These are phyloP conservation scores for Monascus ruber DNA, from an alignment of 2,329 filamentous ascomycete species.

Conservation along the genomic window DNA sequence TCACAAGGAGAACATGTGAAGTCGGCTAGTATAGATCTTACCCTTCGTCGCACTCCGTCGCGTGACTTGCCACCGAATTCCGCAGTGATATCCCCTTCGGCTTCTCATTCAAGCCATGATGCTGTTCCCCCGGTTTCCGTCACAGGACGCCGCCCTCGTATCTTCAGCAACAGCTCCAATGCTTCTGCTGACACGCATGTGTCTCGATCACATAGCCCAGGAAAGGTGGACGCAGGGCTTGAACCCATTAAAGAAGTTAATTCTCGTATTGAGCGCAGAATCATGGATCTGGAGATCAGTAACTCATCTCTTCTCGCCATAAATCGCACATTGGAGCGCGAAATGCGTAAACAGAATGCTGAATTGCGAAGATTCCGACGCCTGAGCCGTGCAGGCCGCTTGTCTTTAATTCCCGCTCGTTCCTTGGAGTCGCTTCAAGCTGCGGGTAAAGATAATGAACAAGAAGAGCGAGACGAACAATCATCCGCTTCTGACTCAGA, in stretches of 20 bases:
- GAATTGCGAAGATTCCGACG: conserved; percentile 78
- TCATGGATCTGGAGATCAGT: conserved; percentile 90
- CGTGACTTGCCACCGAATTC: conserved; percentile 21
- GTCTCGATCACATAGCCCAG: conserved; percentile 44
- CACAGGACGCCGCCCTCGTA: conserved; percentile 15
- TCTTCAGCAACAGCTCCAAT: conserved; percentile 23
- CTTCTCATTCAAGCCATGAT: conserved; percentile 9
- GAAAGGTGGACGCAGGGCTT: conserved; percentile 32
- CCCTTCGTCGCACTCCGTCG: conserved; percentile 5
- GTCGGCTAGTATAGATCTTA: conserved; percentile 24
- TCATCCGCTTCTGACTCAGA: conserved; percentile 20
- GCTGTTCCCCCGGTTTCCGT: conserved; percentile 15
- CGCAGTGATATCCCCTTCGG: conserved; percentile 16
- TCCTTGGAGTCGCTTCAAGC: conserved; percentile 25
- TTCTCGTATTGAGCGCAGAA: conserved; percentile 83
- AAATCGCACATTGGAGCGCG: conserved; percentile 81
- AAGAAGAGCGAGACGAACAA: conserved; percentile 18
- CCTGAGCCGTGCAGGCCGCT: conserved; percentile 67
- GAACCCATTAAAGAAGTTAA: conserved; percentile 65
- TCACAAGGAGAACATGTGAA: conserved; percentile 17
- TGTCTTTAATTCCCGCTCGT: conserved; percentile 48
- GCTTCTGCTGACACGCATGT: conserved; percentile 27
- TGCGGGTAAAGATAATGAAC: conserved; percentile 9
- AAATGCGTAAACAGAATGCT: conserved; percentile 80
- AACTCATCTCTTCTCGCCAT: conserved; percentile 93